Evolutionary conservation across 1,139 yeast species (phyloP).

Genomic region (Candida tropicalis): DNA sequence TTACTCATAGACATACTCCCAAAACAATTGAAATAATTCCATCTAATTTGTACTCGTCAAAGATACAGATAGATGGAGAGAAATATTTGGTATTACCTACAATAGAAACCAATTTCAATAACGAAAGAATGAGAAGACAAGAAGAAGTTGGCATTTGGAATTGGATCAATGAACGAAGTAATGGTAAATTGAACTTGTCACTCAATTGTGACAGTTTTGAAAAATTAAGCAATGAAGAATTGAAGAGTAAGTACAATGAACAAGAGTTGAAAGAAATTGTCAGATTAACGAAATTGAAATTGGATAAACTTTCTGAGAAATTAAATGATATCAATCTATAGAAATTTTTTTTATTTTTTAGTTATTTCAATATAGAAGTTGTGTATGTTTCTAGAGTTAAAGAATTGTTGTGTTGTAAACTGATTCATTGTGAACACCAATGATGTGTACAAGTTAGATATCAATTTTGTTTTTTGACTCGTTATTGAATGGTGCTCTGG

Average conservation of each 20-base stretch:
- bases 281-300: conserved; percentile 53
- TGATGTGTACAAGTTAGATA: no score
- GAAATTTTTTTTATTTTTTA: neutral
- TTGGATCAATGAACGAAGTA: conserved; percentile 70
- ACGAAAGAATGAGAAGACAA: conserved; percentile 34
- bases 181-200: conserved; percentile 21
- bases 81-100: conserved; percentile 51
- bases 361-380: no score
- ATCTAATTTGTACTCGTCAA: conserved; percentile 13
- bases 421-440: no score
- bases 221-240: conserved; percentile 10
- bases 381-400: no score
- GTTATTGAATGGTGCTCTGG: no score
- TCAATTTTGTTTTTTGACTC: no score
- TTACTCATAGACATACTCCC: conserved; percentile 4
- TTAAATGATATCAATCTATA: conserved; percentile 7
- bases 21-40: conserved; percentile 14
- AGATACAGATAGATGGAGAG: conserved; percentile 39
- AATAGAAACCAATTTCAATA: conserved; percentile 41
- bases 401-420: no score
- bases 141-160: conserved; percentile 77
- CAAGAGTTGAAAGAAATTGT: conserved; percentile 61
- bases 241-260: conserved; percentile 26
- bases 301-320: conserved; percentile 31
- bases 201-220: conserved; percentile 14